These are phyloP conservation scores for Macadamia tetraphylla DNA, from an alignment of 164 flowering plant genomes.

Conservation along the genomic window DNA sequence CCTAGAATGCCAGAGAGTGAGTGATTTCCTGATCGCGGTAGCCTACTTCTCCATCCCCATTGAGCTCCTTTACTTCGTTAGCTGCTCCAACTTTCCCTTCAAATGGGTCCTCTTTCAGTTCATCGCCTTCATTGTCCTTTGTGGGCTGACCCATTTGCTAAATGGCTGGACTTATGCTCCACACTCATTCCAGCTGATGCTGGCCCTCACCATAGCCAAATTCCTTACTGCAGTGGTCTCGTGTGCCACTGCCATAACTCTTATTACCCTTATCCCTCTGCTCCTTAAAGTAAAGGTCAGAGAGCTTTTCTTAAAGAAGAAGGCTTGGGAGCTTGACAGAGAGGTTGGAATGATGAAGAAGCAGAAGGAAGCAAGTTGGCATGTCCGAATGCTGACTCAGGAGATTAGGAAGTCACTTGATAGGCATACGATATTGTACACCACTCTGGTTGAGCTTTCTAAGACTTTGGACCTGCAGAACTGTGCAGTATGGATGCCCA, in stretches of 20 bases:
- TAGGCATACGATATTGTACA: conserved; percentile 78
- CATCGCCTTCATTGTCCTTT: conserved; percentile 89
- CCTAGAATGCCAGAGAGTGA: conserved; percentile 68
- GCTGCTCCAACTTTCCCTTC: conserved; percentile 90
- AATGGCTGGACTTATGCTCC: conserved; percentile 84
- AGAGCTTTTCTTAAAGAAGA: conserved; percentile 80
- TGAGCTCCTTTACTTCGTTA: conserved; percentile 87
- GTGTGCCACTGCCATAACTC: conserved; percentile 86
- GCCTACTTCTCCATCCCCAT: conserved; percentile 95
- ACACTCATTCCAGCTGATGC: conserved; percentile 71
- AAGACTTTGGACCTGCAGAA: conserved; percentile 70
- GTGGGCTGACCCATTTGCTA: conserved; percentile 89
- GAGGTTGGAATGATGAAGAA: conserved; percentile 84
- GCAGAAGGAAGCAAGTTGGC: conserved; percentile 73
- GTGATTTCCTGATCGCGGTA: conserved; percentile 87
- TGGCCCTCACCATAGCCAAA: conserved; percentile 80
- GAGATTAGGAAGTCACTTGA: conserved; percentile 91
- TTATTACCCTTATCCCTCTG: conserved; percentile 76
- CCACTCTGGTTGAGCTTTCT: conserved; percentile 84
- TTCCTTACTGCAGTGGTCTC: conserved; percentile 94
- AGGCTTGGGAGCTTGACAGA: conserved; percentile 84
- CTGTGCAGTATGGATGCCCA: conserved; percentile 97
- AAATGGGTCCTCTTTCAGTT: conserved; percentile 91
- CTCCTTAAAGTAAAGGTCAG: conserved; percentile 88
- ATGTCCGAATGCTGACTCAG: conserved; percentile 92